Evolutionary conservation across 1,139 yeast species (phyloP).

Genomic region (Martiniozyma asiatica): DNA sequence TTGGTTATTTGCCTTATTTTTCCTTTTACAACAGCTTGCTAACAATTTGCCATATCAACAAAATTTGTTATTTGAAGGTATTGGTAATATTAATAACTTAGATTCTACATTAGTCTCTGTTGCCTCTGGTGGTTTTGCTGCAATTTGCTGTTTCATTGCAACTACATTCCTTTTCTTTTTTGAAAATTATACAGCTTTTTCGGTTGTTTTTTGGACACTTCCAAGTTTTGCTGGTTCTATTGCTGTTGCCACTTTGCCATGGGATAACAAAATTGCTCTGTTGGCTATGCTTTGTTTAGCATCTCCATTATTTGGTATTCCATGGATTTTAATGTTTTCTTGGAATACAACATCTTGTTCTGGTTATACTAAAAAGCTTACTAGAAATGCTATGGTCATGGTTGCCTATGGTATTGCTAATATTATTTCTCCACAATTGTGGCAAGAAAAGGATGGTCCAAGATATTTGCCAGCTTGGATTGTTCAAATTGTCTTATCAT

Average conservation of each 20-base stretch:
- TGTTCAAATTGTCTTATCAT: slow-evolving; percentile 39
- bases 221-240: slow-evolving; percentile 35
- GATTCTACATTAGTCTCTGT: slow-evolving; percentile 41
- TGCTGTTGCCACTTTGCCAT: slow-evolving; percentile 30
- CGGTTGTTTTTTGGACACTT: slow-evolving; percentile 28
- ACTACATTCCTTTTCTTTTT: slow-evolving; percentile 13
- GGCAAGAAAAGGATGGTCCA: slow-evolving; percentile 30
- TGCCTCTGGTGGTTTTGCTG: slow-evolving; percentile 18
- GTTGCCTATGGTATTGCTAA: slow-evolving; percentile 29
- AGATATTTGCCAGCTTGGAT: slow-evolving; percentile 39
- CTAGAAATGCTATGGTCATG: slow-evolving; percentile 30
- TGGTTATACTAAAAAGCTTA: slow-evolving; percentile 30
- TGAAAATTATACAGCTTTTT: slow-evolving; percentile 23
- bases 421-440: slow-evolving; percentile 34
- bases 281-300: slow-evolving; percentile 32
- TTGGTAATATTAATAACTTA: slow-evolving; percentile 27
- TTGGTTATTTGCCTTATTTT: slow-evolving; percentile 26
- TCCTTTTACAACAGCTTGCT: slow-evolving; percentile 27
- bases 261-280: slow-evolving; percentile 30
- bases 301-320: slow-evolving; percentile 28
- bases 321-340: slow-evolving; percentile 31
- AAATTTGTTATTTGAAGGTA: slow-evolving; percentile 26
- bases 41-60: slow-evolving; percentile 33
- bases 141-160: slow-evolving; percentile 15
- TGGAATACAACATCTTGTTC: slow-evolving; percentile 26